Evolutionary conservation across 202 grass and related monocot genomes (phyloP).

Genomic region (Zizania palustris): DNA sequence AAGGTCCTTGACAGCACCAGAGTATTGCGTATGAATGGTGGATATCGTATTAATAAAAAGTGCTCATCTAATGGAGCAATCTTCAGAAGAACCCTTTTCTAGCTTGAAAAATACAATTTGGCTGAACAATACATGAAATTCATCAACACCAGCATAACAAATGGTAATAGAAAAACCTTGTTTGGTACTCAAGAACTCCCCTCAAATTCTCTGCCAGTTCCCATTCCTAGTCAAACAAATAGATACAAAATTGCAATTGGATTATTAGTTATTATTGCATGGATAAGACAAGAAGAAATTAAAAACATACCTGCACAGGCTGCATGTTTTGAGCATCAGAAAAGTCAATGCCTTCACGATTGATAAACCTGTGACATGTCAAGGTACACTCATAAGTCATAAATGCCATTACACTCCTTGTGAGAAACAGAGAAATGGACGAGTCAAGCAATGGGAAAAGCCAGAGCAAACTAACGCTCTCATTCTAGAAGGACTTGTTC

Average conservation of each 20-base stretch:
- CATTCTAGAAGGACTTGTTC: constrained; percentile 94
- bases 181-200: constrained; percentile 95
- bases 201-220: constrained; percentile 91
- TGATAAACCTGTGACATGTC: constrained; percentile 80
- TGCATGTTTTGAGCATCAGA: constrained; percentile 97
- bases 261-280: constrained; percentile 12
- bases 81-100: not conserved
- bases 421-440: constrained; percentile 4
- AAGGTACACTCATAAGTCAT: constrained; percentile 37
- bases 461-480: constrained; percentile 69
- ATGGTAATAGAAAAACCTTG: constrained; percentile 52
- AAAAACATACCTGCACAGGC: constrained; percentile 76
- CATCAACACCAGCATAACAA: constrained; percentile 9
- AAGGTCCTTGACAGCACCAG: too few relatives aligned
- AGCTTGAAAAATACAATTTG: constrained; percentile 11
- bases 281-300: constrained; percentile 23
- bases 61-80: constrained; percentile 13
- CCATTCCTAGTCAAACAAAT: constrained; percentile 79
- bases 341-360: constrained; percentile 95
- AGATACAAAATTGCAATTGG: constrained; percentile 28
- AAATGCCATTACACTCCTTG: constrained; percentile 23
- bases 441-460: constrained; percentile 25
- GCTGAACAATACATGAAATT: constrained; percentile 18
- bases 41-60: not conserved
- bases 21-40: not conserved